Conservation (phyloP, 1,139 yeast genomes). For the Candida smagusa region DNA sequence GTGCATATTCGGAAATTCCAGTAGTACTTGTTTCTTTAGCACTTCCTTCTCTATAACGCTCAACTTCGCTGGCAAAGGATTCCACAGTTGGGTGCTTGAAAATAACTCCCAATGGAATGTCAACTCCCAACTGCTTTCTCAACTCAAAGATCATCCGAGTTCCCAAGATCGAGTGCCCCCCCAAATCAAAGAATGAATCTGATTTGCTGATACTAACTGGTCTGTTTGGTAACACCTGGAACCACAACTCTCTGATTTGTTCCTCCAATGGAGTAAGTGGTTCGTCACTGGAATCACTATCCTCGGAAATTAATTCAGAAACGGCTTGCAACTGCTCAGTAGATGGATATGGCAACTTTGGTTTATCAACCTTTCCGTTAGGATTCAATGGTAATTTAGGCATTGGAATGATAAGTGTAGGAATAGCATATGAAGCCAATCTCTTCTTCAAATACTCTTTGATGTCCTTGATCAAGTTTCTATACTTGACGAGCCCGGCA, state of each 20-base stretch:
- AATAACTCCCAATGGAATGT: conserved; percentile 84
- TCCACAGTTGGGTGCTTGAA: conserved; percentile 85
- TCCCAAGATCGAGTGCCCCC: conserved; percentile 96
- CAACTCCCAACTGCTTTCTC: conserved; percentile 72
- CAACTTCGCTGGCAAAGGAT: conserved; percentile 73
- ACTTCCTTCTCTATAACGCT: conserved; percentile 46
- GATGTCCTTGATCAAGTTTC: conserved; percentile 75
- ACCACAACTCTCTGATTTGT: conserved; percentile 78
- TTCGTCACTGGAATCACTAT: conserved; percentile 25
- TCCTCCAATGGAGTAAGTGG: conserved; percentile 64
- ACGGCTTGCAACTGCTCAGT: conserved; percentile 77
- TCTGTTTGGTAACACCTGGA: conserved; percentile 75
- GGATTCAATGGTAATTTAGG: conserved; percentile 89
- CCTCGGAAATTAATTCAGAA: conserved; percentile 42
- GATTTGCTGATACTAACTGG: conserved; percentile 73
- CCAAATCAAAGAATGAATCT: conserved; percentile 94
- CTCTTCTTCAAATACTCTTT: conserved; percentile 80
- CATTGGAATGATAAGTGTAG: conserved; percentile 86
- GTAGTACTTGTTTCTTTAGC: conserved; percentile 19
- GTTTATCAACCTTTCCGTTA: conserved; percentile 97
- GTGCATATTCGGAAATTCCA: conserved; percentile 24
- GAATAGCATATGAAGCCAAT: conserved; percentile 91
- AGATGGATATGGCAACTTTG: conserved; percentile 93
- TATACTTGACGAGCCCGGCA: conserved; percentile 71
- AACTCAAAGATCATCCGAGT: conserved; percentile 95